Base-by-base conservation (phyloP, 208 protist species). In the Crithidia acanthocephali region DNA sequence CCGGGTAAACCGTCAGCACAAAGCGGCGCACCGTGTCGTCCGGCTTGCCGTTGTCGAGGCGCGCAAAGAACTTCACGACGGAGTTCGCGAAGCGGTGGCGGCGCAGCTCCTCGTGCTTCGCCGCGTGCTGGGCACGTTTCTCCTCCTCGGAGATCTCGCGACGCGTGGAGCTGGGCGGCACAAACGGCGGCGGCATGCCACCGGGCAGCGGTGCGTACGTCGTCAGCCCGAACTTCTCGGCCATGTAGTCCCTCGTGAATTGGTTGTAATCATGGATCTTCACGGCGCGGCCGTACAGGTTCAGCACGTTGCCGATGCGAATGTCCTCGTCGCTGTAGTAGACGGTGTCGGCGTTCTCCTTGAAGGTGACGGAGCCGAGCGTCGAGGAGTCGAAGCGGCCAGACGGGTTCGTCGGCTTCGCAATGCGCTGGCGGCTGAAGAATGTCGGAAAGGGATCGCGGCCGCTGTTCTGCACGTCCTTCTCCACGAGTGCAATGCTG, bases 401-500 rank as follows among this genome's bases (percentile, higher is more conserved):
- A 28, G 59, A 64, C 5, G 86, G 68, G 42, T 89, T 85, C 20
- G 87, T 90, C 16, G 87, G 79, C 68, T 85, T 94, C 18, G 76
- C 87, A 28, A 95, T 87, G 61, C 93, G 93, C 71, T 98, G 90
- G 20, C 95, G 84, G 64, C 96, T 94, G 52, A 99, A 90, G 82
- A 99, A 99, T 40, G 84, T 87, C 50, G 98, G 97, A 81, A 99
- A 99, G 16, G 97, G 96, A 70, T 99, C 98, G 51, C 97, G 91
- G 9, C 98, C 98, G 59, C 88, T 96, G 92, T 99, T 99, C 53
- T 92, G 87, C 47, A 90, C 88, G 28, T 94, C 84, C 78, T 95
- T 94, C 88, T 99, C 97, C 30, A 98, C 86, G 42, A 99, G 80
- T 10, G 97, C 96, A 44, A 98, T 86, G 48, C 94, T 99, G 73